A percentile compares a stretch with the other conserved stretches of the same genome.
These are phyloP conservation scores for Thelonectria rubi DNA, from an alignment of 2,329 filamentous ascomycete species.

Conservation along the genomic window DNA sequence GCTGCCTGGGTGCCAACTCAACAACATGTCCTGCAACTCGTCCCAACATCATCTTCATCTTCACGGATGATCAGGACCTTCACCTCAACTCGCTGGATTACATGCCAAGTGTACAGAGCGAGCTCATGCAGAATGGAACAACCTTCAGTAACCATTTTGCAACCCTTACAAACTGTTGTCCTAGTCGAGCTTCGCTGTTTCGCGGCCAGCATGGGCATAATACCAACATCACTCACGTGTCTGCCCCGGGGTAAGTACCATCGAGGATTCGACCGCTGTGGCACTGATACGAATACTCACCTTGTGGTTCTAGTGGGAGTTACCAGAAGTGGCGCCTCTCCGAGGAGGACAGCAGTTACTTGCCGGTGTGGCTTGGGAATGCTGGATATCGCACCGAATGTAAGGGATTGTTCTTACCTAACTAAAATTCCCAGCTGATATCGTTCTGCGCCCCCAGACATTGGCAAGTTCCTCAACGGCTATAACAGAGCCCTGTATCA, in stretches of 20 bases:
- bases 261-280: background rate
- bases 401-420: background rate
- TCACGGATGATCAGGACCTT: conserved; percentile 23
- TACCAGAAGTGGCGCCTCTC: conserved; percentile 20
- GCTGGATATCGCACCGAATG: conserved; percentile 20
- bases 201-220: conserved; percentile 19
- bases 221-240: conserved; percentile 18
- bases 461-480: conserved; percentile 16
- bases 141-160: conserved; percentile 17
- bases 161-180: conserved; percentile 20
- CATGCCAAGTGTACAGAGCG: conserved; percentile 12
- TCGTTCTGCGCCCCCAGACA: background rate
- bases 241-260: conserved; percentile 5
- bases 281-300: background rate
- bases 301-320: background rate
- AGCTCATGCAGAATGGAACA: conserved; percentile 11
- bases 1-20: background rate
- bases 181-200: conserved; percentile 8
- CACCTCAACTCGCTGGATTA: conserved; percentile 18
- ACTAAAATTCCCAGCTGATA: too few species aligned
- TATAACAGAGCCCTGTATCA: conserved; percentile 17
- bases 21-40: background rate
- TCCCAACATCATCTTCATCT: conserved; percentile 23
- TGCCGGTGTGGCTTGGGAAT: conserved; percentile 14
- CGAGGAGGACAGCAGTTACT: background rate